Evolutionary conservation across 345 rosid genomes (phyloP).

Genomic region (Gossypium turneri): DNA sequence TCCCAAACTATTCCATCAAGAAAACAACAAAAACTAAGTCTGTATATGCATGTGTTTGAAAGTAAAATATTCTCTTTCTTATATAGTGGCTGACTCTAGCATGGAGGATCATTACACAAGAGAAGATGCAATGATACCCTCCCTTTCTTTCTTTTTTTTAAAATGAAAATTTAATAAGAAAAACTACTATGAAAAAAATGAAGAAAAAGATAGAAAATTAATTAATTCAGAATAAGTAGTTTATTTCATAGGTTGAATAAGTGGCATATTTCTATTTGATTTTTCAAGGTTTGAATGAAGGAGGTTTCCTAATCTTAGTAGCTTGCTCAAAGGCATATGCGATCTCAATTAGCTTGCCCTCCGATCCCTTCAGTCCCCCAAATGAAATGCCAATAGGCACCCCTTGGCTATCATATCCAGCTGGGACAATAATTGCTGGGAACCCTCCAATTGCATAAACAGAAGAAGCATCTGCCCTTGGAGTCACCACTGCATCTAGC

Average conservation of each 20-base stretch:
- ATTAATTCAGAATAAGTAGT: not conserved
- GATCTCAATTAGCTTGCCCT: slow-evolving; percentile 65
- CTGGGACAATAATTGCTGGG: slow-evolving; percentile 67
- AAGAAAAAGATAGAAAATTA: too few relatives aligned
- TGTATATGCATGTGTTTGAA: too few relatives aligned
- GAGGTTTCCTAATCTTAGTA: slow-evolving; percentile 54
- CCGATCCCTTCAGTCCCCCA: slow-evolving; percentile 56
- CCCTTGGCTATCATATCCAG: slow-evolving; percentile 47
- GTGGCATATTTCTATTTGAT: not conserved
- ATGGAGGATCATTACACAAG: not conserved
- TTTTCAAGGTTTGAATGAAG: slow-evolving; percentile 31
- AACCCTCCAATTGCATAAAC: slow-evolving; percentile 65
- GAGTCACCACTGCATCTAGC: slow-evolving; percentile 54
- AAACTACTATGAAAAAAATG: too few relatives aligned
- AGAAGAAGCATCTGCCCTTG: slow-evolving; percentile 7
- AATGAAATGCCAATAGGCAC: slow-evolving; percentile 63
- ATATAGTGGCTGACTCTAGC: too few relatives aligned
- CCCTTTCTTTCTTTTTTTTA: too few relatives aligned
- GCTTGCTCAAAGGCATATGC: slow-evolving; percentile 73
- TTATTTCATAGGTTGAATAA: not conserved
- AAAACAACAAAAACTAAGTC: too few relatives aligned
- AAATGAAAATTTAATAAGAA: too few relatives aligned
- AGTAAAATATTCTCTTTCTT: too few relatives aligned
- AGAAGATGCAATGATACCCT: not conserved
- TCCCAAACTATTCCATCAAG: too few relatives aligned